These are phyloP conservation scores for Ajuga chamaepitys DNA, from an alignment of 257 asterid genomes.

Conservation along the genomic window DNA sequence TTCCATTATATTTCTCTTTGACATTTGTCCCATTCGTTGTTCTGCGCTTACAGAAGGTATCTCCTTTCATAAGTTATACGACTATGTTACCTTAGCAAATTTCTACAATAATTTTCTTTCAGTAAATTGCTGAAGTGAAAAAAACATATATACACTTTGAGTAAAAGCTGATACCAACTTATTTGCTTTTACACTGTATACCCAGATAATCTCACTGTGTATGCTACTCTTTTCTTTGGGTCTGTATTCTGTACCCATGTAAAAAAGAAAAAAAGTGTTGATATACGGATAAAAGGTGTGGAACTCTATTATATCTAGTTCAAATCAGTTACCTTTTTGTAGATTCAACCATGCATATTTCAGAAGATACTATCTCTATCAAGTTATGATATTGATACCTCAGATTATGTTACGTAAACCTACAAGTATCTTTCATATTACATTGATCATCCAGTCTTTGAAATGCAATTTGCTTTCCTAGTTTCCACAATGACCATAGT, in stretches of 20 bases:
- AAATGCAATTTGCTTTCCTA: neutral
- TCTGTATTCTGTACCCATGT: neutral
- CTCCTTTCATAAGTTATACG: constrained; percentile 1
- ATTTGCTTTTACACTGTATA: neutral
- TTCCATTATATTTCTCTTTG: constrained; percentile 95
- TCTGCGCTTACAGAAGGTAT: constrained; percentile 93
- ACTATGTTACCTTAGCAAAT: constrained; percentile 7
- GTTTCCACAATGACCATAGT: neutral
- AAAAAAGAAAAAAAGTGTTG: neutral
- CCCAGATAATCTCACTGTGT: neutral
- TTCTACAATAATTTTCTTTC: neutral
- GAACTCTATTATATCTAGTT: neutral
- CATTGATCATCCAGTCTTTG: neutral
- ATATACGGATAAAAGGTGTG: neutral
- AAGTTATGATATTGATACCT: neutral
- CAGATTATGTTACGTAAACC: neutral
- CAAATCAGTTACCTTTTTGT: neutral
- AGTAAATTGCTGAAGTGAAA: neutral
- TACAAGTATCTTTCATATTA: neutral
- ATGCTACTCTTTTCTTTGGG: neutral
- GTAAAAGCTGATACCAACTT: neutral
- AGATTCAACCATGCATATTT: neutral
- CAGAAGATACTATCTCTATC: neutral
- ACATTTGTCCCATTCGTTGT: constrained; percentile 96
- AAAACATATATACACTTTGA: neutral